These are phyloP conservation scores for Rhizophagus prolifer DNA, from an alignment of 192 early-diverging fungal species.

Conservation along the genomic window DNA sequence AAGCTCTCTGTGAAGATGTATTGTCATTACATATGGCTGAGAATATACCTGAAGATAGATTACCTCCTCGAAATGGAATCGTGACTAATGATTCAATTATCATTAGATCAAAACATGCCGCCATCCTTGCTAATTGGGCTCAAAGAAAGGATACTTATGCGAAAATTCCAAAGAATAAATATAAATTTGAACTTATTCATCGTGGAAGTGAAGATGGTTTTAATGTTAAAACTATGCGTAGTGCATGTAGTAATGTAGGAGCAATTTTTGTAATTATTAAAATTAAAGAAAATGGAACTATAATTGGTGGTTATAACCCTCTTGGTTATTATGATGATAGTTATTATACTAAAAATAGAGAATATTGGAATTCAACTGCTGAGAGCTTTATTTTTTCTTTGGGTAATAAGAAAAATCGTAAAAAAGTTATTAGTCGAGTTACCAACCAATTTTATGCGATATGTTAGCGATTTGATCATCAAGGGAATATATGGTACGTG, in stretches of 20 bases:
- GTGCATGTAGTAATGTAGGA: neutral
- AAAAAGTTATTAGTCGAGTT: neutral
- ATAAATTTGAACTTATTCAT: constrained; percentile 14
- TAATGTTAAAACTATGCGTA: neutral
- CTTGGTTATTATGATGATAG: too few relatives aligned
- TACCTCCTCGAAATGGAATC: too few relatives aligned
- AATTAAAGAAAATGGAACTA: neutral
- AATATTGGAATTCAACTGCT: too few relatives aligned
- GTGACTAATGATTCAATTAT: too few relatives aligned
- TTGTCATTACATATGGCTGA: neutral
- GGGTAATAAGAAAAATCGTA: too few relatives aligned
- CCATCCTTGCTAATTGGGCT: neutral
- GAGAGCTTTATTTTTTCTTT: too few relatives aligned
- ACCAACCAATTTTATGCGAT: neutral
- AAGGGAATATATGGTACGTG: neutral
- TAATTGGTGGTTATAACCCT: constrained; percentile 1
- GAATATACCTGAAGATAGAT: too few relatives aligned
- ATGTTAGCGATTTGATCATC: neutral
- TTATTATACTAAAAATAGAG: too few relatives aligned
- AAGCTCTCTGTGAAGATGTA: neutral
- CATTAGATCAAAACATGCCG: neutral
- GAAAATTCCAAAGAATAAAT: neutral
- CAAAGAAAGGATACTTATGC: neutral
- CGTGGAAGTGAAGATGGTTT: neutral
- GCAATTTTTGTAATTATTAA: neutral